phyloP scores from a whole-genome alignment of 495 filamentous ascomycete species.

The Viridothelium virens region DNA sequence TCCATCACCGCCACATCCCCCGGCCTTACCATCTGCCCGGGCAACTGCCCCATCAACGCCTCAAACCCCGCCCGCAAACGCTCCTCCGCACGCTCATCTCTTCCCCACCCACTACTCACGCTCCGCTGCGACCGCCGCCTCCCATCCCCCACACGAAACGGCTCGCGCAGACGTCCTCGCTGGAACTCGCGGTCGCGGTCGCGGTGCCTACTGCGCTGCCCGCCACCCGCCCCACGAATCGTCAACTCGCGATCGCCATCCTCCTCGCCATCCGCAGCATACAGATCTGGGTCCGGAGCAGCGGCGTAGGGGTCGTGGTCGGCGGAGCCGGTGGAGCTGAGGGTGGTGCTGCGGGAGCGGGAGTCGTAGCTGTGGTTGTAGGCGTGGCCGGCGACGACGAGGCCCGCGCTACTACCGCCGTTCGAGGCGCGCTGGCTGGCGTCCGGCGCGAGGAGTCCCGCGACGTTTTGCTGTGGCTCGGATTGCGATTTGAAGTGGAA shows the following conservation, averaged over 20 bases:
- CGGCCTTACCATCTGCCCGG: conserved; percentile 63
- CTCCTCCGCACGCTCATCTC: conserved; percentile 63
- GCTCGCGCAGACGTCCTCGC: conserved; percentile 62
- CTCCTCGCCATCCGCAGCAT: conserved; percentile 14
- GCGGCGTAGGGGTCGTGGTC: background rate
- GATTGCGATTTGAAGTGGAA: conserved; percentile 13
- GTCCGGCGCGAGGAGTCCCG: conserved; percentile 8
- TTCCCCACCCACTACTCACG: conserved; percentile 14
- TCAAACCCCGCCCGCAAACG: conserved; percentile 75
- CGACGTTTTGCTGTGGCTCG: conserved; percentile 11
- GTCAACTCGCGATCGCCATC: conserved; percentile 70
- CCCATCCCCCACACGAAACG: conserved; percentile 32
- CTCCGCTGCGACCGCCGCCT: background rate
- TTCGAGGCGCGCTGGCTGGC: background rate
- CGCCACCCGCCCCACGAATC: conserved; percentile 76
- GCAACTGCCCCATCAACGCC: conserved; percentile 56
- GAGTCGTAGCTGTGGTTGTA: conserved; percentile 96
- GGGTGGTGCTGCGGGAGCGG: conserved; percentile 69
- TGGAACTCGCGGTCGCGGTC: conserved; percentile 78
- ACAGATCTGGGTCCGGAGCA: background rate
- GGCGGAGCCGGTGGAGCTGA: conserved; percentile 40
- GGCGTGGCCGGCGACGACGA: conserved; percentile 32
- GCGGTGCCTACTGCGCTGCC: conserved; percentile 61
- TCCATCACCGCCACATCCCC: conserved; percentile 57
- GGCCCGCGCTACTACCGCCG: too few species aligned